Base-by-base conservation (phyloP, 2,329 filamentous ascomycete species). In the Colletotrichum sp. region DNA sequence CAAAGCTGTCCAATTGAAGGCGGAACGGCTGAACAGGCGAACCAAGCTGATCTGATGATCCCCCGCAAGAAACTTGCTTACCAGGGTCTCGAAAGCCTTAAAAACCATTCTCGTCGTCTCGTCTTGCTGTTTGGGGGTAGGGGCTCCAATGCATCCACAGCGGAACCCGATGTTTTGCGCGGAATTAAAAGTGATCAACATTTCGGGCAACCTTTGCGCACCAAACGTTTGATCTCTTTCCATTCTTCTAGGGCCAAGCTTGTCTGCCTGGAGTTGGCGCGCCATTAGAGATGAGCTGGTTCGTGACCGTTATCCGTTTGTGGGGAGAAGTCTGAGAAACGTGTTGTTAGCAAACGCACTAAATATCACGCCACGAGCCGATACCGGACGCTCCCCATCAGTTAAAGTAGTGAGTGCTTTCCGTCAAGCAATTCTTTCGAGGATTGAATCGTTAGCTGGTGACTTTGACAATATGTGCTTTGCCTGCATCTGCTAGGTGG, bases 1-100 rank as follows among this genome's bases (percentile, higher is more conserved):
- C 57, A 74, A 74, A 33, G n/a, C 16, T 57, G 15, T 27, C 71
- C 72, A 74, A 72, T 74, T 24, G 65, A 43, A 63, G 7, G 47
- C 24, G 16, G 13, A 51, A n/a, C 62, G n/a, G 62, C 72, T 71
- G 63, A 58, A 57, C 12, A 36, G 62, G 24, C 51, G 38, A 34
- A 51, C 34, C 43, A 12, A 63, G 57, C 34, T 67, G 51, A 58
- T 34, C 29, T 72, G 71, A 31, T 21, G 34, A 62, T 66, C 62
- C 29, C 62, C 38, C 21, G 54, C 27, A 43, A 38, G 43, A 66
- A 71, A 36, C 38, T 11, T 72, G 54, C 21, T 59, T 24, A 47
- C 47, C 34, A 29, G 21, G 69, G 34, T 31, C 24, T 21, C 21
- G 33, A 16, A 33, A 57, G 68, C 63, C 63, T 62, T 58, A 34